Evolutionary conservation across 139 green algal species (phyloP).

Genomic region (Medakamo hakoo): DNA sequence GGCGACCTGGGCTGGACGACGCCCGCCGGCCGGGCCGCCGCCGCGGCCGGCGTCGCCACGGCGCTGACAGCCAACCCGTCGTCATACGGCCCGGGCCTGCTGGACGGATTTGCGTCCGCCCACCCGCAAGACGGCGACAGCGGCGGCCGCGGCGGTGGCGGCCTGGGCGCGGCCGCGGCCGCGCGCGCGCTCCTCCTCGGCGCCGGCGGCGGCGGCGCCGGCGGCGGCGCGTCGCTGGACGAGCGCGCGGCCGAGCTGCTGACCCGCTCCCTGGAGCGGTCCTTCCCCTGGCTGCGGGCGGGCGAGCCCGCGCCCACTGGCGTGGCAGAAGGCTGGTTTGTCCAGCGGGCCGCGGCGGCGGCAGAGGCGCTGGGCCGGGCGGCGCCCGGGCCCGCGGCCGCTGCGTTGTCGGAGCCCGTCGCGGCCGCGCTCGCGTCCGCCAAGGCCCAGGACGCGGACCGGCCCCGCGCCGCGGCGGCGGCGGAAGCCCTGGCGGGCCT

Average conservation of each 20-base stretch:
- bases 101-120: not conserved
- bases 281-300: not conserved
- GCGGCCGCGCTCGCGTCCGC: not conserved
- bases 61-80: no score
- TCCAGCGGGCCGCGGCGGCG: no score
- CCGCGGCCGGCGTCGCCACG: not conserved
- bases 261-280: not conserved
- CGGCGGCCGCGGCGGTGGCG: no score
- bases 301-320: not conserved
- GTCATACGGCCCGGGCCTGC: not conserved
- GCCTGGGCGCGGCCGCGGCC: not conserved
- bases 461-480: no score
- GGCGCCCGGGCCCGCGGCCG: no score
- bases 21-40: no score
- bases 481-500: not conserved
- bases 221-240: no score
- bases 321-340: not conserved
- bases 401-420: not conserved
- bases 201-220: no score
- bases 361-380: not conserved
- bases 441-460: not conserved
- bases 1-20: not conserved
- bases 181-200: not conserved
- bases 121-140: not conserved
- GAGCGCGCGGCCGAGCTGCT: not conserved